Base-by-base conservation (phyloP, 2,329 filamentous ascomycete species). In the Epichloe elymi region DNA sequence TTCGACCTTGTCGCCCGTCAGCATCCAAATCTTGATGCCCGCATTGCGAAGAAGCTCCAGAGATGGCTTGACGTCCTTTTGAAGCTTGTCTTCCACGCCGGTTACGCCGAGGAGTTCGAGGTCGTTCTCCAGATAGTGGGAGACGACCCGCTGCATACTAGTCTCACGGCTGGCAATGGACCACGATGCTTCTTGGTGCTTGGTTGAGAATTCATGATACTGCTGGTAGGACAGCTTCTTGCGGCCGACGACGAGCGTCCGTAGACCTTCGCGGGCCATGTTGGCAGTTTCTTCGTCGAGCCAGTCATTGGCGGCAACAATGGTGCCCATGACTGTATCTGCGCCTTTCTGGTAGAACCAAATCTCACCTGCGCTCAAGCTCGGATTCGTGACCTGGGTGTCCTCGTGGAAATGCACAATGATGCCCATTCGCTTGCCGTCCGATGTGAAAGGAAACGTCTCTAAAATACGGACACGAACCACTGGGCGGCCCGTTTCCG, bases 261-360 rank as follows among this genome's bases (percentile, higher is more conserved):
- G 84, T 47, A 98, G 73, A 39, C 93, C 93, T 73, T 98, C 94
- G 46, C 93, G 83, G 5, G 94, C 94, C 94, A 98, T 98, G 65
- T 98, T 98, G n/a, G 88, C 88, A 0, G 93, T 97, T 67, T 98
- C 93, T 66, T 98, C 93, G 58, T 98, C 93, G 0, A 98, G 80
- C 94, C 93, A 98, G 70, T 98, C 93, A 62, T 97, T 98, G 17
- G 90, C 82, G 7, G 86, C 88, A 37, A 98, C 93, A 57, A 98
- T 97, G 3, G 84, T 78, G n/a, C 84, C 80, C 94, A 98, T 98
- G 56, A 98, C 91, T 0, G 93, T 97, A 65, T 98, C 94, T 3
- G 93, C 94, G 54, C 93, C 93, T 68, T 98, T 98, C 62, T 98
- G 90, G 63, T 91, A 97, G 70, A 98, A 98, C 86, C 91, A 96